phyloP scores from a whole-genome alignment of 805 yeast genomes.

The Candida golubevii region DNA sequence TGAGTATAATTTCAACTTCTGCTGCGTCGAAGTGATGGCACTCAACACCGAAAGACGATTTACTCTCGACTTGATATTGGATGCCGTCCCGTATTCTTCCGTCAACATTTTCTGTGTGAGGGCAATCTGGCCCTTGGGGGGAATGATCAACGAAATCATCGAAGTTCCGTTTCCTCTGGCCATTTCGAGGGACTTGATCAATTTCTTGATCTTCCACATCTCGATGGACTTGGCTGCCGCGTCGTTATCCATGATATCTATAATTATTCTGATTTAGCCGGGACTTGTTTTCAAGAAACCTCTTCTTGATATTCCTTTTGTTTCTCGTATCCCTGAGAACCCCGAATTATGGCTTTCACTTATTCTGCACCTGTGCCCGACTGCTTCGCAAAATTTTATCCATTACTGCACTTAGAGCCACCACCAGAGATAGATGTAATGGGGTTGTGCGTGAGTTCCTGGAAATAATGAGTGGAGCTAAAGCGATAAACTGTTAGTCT shows the following conservation, averaged over 20 bases:
- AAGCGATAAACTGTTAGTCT: no score
- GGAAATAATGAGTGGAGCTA: no score
- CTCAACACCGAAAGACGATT: slow-evolving; percentile 92
- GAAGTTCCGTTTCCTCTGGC: slow-evolving; percentile 99
- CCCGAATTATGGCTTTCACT: no score
- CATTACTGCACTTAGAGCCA: no score
- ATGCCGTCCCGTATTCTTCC: slow-evolving; percentile 98
- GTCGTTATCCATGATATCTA: slow-evolving; percentile 15
- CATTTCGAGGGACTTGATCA: slow-evolving; percentile 76
- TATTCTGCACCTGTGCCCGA: no score
- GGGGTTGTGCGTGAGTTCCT: no score
- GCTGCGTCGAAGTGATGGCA: slow-evolving; percentile 98
- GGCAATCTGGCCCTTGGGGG: slow-evolving; percentile 93
- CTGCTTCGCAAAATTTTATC: no score
- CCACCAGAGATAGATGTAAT: no score
- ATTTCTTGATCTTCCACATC: slow-evolving; percentile 98
- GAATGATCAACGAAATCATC: slow-evolving; percentile 93
- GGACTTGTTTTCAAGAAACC: no score
- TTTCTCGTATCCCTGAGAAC: no score
- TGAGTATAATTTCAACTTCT: slow-evolving; percentile 84
- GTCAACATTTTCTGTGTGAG: slow-evolving; percentile 86
- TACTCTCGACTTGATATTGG: slow-evolving; percentile 96
- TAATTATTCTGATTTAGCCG: no score
- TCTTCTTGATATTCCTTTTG: no score
- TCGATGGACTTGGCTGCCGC: slow-evolving; percentile 91